These are phyloP conservation scores for Penicillium sp. DNA, from an alignment of 2,329 filamentous ascomycete species.

Conservation along the genomic window DNA sequence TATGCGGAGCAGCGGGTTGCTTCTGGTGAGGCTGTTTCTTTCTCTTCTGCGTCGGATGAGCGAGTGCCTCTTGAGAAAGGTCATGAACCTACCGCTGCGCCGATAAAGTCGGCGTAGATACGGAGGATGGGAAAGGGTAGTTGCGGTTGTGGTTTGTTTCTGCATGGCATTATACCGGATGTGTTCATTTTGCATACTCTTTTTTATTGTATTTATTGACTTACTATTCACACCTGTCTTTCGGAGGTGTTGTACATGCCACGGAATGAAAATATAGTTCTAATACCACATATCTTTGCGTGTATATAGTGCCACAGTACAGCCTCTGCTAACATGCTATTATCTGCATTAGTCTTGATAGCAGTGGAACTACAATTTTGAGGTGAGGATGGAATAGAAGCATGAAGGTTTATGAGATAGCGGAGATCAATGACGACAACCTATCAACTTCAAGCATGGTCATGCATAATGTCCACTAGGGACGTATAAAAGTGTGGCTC, in stretches of 20 bases:
- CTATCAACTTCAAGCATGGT: too few relatives aligned
- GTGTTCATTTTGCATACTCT: not conserved
- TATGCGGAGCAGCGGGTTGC: constrained; percentile 8
- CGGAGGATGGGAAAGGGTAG: not conserved
- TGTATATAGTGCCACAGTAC: too few relatives aligned
- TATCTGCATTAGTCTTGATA: too few relatives aligned
- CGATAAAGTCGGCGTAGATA: not conserved
- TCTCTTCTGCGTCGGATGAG: constrained; percentile 13
- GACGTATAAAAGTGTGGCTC: too few relatives aligned
- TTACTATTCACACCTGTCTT: not conserved
- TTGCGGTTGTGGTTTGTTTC: not conserved
- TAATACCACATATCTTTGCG: not conserved
- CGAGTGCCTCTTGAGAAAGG: constrained; percentile 14
- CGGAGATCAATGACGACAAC: too few relatives aligned
- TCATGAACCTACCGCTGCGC: not conserved
- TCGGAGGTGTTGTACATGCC: not conserved
- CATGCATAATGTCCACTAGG: too few relatives aligned
- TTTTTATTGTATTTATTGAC: not conserved
- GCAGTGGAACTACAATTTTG: too few relatives aligned
- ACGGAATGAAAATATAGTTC: not conserved
- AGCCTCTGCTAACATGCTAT: too few relatives aligned
- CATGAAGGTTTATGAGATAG: too few relatives aligned
- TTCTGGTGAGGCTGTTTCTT: constrained; percentile 10
- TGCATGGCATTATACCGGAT: not conserved
- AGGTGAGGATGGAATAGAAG: too few relatives aligned